Evolutionary conservation across 2,329 filamentous ascomycete genomes (phyloP).

Genomic region (Xylaria sp.): DNA sequence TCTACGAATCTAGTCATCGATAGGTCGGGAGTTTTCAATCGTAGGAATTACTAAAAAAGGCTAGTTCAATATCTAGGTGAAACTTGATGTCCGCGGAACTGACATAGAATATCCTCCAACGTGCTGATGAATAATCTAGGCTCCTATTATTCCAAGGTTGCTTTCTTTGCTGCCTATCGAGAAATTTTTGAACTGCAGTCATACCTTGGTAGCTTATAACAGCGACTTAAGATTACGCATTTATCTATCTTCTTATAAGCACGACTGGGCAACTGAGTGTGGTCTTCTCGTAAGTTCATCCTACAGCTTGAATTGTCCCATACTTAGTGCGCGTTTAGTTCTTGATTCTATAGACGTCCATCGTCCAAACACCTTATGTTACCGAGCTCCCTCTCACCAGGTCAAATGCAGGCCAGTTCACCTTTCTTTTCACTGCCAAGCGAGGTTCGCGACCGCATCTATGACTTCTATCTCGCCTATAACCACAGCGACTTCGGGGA

Average conservation of each 20-base stretch:
- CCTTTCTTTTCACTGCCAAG: constrained; percentile 38
- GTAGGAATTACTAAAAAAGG: too few species aligned
- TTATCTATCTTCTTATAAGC: neutral
- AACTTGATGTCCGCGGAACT: too few species aligned
- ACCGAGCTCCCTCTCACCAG: neutral
- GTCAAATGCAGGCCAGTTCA: constrained; percentile 24
- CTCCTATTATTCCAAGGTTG: neutral
- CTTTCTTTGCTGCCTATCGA: neutral
- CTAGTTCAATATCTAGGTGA: too few species aligned
- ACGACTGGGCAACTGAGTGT: neutral
- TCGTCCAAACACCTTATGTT: neutral
- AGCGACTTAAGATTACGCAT: neutral
- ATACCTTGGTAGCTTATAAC: neutral
- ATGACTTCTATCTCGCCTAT: constrained; percentile 42
- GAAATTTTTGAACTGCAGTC: neutral
- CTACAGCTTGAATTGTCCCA: neutral
- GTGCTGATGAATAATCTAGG: neutral
- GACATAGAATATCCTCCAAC: neutral
- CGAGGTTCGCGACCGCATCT: constrained; percentile 44
- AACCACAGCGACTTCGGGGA: constrained; percentile 41
- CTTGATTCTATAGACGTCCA: too few species aligned
- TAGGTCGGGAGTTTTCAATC: too few species aligned
- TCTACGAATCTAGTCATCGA: too few species aligned
- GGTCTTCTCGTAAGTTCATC: neutral
- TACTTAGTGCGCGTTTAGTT: neutral